Conservation (phyloP, 352 stramenopile genomes). For the Plasmopara muralis region DNA sequence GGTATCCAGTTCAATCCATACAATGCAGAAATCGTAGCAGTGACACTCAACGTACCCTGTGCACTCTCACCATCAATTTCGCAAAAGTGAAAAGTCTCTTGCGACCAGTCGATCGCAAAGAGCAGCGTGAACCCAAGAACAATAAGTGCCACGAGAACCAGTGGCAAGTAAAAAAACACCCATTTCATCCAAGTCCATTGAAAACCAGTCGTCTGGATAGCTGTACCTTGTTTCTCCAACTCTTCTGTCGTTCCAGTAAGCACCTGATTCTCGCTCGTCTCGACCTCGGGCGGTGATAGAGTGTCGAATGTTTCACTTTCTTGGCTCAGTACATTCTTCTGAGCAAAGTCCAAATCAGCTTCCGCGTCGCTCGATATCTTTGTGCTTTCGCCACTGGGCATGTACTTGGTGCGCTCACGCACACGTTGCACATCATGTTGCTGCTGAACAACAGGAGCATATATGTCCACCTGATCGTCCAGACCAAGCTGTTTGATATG, state of each 20-base stretch:
- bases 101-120: conserved; percentile 41
- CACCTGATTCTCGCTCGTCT: conserved; percentile 34
- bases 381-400: conserved; percentile 26
- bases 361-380: conserved; percentile 47
- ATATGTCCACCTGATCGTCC: conserved; percentile 76
- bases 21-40: conserved; percentile 2
- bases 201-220: conserved; percentile 17
- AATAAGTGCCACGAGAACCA: conserved; percentile 32
- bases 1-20: conserved; percentile 1
- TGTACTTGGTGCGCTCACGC: conserved; percentile 49
- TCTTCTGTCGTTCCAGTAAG: conserved; percentile 40
- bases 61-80: conserved; percentile 24
- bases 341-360: conserved; percentile 54
- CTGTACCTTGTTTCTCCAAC: conserved; percentile 19
- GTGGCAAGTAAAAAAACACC: conserved; percentile 26
- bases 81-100: conserved; percentile 46
- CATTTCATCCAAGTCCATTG: conserved; percentile 23
- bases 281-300: conserved; percentile 38
- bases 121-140: conserved; percentile 40
- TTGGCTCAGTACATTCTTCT: conserved; percentile 21
- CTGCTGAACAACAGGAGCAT: conserved; percentile 57
- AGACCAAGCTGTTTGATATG: conserved; percentile 75
- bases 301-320: conserved; percentile 40
- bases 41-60: conserved; percentile 28
- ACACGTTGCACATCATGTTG: conserved; percentile 55